phyloP scores from a whole-genome alignment of 2,329 filamentous ascomycete species.

The Xenosphaeropsis pyriputrescens region DNA sequence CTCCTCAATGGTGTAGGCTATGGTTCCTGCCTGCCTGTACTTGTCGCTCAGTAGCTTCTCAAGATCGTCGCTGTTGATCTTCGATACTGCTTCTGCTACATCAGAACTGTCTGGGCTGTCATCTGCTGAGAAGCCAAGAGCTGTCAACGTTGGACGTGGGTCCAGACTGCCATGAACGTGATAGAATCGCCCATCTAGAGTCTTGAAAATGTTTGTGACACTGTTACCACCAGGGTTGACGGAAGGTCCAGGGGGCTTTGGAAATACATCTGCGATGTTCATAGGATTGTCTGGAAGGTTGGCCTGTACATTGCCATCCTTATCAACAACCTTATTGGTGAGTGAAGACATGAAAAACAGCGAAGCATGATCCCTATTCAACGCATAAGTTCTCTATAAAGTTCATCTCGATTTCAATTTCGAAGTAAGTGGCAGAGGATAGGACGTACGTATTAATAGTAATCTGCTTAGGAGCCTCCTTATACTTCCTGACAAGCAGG shows the following conservation, averaged over 20 bases:
- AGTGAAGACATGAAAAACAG: slow-evolving; percentile 16
- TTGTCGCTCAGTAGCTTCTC: slow-evolving; percentile 3
- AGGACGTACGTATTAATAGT: slow-evolving; percentile 28
- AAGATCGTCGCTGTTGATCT: slow-evolving; percentile 3
- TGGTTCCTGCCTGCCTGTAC: slow-evolving; percentile 8
- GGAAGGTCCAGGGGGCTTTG: slow-evolving; percentile 11
- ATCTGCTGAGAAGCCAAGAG: slow-evolving; percentile 19
- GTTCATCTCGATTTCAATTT: slow-evolving; percentile 18
- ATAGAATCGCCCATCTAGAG: slow-evolving; percentile 28
- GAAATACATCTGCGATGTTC: too few relatives aligned
- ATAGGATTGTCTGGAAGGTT: not conserved
- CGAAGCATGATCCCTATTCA: slow-evolving; percentile 16
- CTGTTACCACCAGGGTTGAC: slow-evolving; percentile 8
- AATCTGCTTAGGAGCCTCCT: slow-evolving; percentile 20
- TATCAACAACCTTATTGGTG: slow-evolving; percentile 2
- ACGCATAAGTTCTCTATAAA: slow-evolving; percentile 2
- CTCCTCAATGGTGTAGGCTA: slow-evolving; percentile 4
- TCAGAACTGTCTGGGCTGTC: slow-evolving; percentile 9
- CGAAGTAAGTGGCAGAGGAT: slow-evolving; percentile 19
- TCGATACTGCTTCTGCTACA: slow-evolving; percentile 12
- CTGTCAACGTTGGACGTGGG: slow-evolving; percentile 24
- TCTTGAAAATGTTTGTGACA: slow-evolving; percentile 29
- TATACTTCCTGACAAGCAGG: slow-evolving; percentile 30
- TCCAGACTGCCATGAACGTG: slow-evolving; percentile 32
- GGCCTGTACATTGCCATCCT: slow-evolving; percentile 1